Evolutionary conservation across 345 rosid genomes (phyloP), one percentile per base, ranked within the genome.

Genomic region (Citrus medica): DNA sequence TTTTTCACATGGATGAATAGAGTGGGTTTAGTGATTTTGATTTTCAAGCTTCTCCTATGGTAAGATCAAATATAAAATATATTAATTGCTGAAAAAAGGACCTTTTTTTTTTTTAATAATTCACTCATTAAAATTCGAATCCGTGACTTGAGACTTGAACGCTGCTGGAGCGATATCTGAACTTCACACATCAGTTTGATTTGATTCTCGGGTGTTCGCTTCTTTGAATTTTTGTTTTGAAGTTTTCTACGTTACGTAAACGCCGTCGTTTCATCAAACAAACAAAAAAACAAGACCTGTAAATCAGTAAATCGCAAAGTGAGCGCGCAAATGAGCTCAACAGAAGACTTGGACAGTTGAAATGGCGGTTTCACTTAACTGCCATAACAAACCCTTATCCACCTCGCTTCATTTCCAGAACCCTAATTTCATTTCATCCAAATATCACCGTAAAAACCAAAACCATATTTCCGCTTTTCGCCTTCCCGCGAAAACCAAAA

Each of bases 311-410:
- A 51, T 16, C 0, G 6, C 56, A 12, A 42, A 12, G 4, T 0
- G 4, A 42, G 67, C 32, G 9, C 35, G 21, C n/a, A 1, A 28
- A 7, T 6, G 38, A 6, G 25, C 37, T 17, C 13, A 25, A 69
- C 73, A 1, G 64, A 25, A 7, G 48, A 3, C 0, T 12, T 8
- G n/a, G 33, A 78, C 67, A 3, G 42, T 78, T 9, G 79, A 58
- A 62, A 92, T 91, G 97, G 92, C 94, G 80, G 82, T 86, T 82
- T 74, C 84, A 30, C 67, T 79, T 55, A 76, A 83, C 46, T 71
- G 74, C 80, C 84, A 55, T n/a, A 13, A 19, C 22, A 77, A 30
- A 33, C 80, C 80, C 42, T 74, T 71, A 38, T 46, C 61, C 37
- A 30, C 69, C 8, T 22, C 25, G 71, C 25, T 73, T 71, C 74